phyloP scores from a whole-genome alignment of 2,329 filamentous ascomycete species.

The Ophiocordyceps camponoti-leonardi region DNA sequence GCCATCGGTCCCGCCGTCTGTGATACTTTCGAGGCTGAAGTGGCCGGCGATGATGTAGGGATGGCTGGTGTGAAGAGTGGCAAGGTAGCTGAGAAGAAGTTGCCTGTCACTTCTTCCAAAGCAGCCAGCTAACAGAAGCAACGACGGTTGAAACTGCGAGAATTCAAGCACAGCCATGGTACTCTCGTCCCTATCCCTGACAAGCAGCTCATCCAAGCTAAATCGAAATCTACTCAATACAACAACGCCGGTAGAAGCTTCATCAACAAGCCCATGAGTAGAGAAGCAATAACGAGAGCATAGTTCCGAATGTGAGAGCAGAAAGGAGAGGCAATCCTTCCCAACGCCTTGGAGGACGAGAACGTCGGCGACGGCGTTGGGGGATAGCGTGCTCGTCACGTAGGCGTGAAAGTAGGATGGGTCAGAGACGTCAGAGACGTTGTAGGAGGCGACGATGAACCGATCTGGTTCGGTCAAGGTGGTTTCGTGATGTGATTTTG shows the following conservation, averaged over 20 bases:
- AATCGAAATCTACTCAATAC: background rate
- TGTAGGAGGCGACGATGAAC: background rate
- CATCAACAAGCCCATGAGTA: background rate
- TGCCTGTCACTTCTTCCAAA: background rate
- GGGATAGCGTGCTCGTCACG: conserved; percentile 24
- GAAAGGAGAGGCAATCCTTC: conserved; percentile 39
- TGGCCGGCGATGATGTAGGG: background rate
- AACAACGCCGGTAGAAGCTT: background rate
- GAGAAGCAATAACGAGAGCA: background rate
- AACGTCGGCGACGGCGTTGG: conserved; percentile 25
- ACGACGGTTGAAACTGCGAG: no score
- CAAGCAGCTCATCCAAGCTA: background rate
- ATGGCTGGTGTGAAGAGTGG: background rate
- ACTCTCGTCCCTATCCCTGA: background rate
- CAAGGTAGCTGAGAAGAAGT: background rate
- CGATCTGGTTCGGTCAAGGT: background rate
- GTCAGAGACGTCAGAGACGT: conserved; percentile 11
- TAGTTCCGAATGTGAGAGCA: conserved; percentile 16
- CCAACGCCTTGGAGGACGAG: conserved; percentile 46
- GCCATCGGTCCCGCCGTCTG: conserved; percentile 19
- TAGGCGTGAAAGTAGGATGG: conserved; percentile 23
- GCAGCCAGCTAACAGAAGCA: no score
- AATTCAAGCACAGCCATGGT: background rate
- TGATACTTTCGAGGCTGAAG: background rate
- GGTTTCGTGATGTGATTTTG: background rate